These are phyloP conservation scores for Metrosideros polymorpha DNA, from an alignment of 441 rosid species.

Conservation along the genomic window DNA sequence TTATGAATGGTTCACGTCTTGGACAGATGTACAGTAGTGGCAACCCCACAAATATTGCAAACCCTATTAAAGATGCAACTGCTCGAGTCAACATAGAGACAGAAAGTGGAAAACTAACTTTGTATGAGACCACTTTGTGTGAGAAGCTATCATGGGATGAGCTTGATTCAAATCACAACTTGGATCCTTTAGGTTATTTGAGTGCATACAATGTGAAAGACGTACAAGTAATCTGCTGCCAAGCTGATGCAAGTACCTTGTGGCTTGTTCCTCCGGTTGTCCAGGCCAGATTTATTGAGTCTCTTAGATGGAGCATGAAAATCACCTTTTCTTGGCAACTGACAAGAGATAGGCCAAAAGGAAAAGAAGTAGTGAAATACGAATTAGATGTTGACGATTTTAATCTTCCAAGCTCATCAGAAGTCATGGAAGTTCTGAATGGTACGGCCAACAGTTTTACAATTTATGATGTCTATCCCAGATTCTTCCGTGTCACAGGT, in stretches of 20 bases:
- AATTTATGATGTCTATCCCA: constrained; percentile 77
- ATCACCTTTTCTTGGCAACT: constrained; percentile 76
- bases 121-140: constrained; percentile 89
- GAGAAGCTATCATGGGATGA: constrained; percentile 74
- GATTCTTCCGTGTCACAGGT: constrained; percentile 87
- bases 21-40: constrained; percentile 98
- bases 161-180: constrained; percentile 42
- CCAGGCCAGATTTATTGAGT: constrained; percentile 58
- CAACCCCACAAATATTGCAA: constrained; percentile 95
- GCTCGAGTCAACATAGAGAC: constrained; percentile 80
- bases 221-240: constrained; percentile 95
- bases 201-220: constrained; percentile 69
- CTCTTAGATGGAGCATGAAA: constrained; percentile 79
- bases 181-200: constrained; percentile 66
- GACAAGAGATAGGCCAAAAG: constrained; percentile 88
- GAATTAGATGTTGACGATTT: constrained; percentile 38
- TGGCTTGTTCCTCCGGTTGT: constrained; percentile 95
- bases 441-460: constrained; percentile 78
- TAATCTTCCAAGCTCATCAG: constrained; percentile 75
- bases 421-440: constrained; percentile 79
- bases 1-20: background rate
- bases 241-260: constrained; percentile 71
- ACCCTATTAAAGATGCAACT: constrained; percentile 93
- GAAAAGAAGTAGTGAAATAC: constrained; percentile 85
- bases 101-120: constrained; percentile 71